Conservation (phyloP, 2,329 filamentous ascomycete species). For the Huntiella omanensis region DNA sequence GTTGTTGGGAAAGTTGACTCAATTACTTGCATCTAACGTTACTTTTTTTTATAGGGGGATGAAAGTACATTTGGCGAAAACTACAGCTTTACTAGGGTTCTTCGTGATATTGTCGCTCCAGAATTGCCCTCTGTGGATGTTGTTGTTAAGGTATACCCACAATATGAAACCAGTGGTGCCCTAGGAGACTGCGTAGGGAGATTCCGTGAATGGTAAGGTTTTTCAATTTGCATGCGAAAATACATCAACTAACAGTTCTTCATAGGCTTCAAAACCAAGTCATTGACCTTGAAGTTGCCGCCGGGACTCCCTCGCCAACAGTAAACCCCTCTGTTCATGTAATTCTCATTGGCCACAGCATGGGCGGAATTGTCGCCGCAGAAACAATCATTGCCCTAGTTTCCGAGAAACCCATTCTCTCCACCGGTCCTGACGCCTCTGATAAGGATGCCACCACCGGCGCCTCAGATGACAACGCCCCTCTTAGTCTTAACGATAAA, state of each 20-base stretch:
- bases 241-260: not conserved
- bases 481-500: constrained; percentile 40
- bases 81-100: constrained; percentile 50
- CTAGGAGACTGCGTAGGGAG: constrained; percentile 49
- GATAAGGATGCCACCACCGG: constrained; percentile 6
- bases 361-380: constrained; percentile 85
- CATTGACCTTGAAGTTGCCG: constrained; percentile 80
- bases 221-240: not conserved
- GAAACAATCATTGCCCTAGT: constrained; percentile 63
- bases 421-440: constrained; percentile 20
- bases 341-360: constrained; percentile 71
- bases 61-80: constrained; percentile 56
- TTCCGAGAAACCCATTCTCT: constrained; percentile 34
- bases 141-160: constrained; percentile 53
- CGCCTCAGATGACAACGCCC: constrained; percentile 14
- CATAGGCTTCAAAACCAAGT: constrained; percentile 70
- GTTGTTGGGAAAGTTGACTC: not conserved
- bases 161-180: constrained; percentile 67
- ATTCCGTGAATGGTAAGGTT: constrained; percentile 53
- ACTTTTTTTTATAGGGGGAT: constrained; percentile 35
- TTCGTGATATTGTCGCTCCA: constrained; percentile 43
- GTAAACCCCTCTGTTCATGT: constrained; percentile 70
- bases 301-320: constrained; percentile 62
- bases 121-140: constrained; percentile 52
- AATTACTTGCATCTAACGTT: not conserved